phyloP scores from a whole-genome alignment of 495 filamentous ascomycete species.

The Beverwykella pulmonaria region DNA sequence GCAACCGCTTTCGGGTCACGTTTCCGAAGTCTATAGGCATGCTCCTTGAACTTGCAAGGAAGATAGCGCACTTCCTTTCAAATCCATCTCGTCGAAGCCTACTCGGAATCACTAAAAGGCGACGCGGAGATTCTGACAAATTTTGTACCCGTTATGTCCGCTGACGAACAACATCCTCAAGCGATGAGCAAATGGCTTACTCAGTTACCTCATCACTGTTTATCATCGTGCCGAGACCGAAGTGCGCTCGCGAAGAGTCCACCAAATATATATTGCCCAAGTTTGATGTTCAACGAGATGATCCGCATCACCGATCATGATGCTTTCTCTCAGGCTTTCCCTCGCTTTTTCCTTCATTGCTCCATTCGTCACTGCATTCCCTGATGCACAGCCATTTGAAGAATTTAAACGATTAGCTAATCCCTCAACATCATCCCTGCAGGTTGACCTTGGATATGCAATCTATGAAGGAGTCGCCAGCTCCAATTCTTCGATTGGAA shows the following conservation, averaged over 20 bases:
- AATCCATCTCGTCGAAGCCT: too few species aligned
- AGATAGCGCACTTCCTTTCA: too few species aligned
- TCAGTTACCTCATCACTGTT: neutral
- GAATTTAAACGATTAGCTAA: neutral
- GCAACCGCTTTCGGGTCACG: too few species aligned
- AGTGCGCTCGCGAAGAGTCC: neutral
- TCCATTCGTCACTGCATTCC: neutral
- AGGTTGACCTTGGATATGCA: slow-evolving; percentile 39
- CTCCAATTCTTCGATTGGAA: slow-evolving; percentile 7
- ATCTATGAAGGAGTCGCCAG: slow-evolving; percentile 27
- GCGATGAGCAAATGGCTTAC: neutral
- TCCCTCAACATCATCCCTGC: neutral
- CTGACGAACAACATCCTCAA: neutral
- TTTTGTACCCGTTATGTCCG: neutral
- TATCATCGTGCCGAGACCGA: neutral
- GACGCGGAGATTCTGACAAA: neutral
- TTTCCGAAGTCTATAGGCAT: too few species aligned
- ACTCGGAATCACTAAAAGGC: too few species aligned
- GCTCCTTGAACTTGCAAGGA: too few species aligned
- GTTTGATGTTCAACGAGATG: neutral
- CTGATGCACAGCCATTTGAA: neutral
- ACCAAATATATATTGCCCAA: neutral
- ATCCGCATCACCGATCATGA: neutral
- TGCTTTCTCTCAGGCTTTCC: neutral
- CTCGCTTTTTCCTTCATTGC: neutral